A percentile compares a stretch with the other conserved stretches of the same genome.
These are phyloP conservation scores for Funneliformis caledonium DNA, from an alignment of 371 early-diverging fungal species.

Conservation along the genomic window DNA sequence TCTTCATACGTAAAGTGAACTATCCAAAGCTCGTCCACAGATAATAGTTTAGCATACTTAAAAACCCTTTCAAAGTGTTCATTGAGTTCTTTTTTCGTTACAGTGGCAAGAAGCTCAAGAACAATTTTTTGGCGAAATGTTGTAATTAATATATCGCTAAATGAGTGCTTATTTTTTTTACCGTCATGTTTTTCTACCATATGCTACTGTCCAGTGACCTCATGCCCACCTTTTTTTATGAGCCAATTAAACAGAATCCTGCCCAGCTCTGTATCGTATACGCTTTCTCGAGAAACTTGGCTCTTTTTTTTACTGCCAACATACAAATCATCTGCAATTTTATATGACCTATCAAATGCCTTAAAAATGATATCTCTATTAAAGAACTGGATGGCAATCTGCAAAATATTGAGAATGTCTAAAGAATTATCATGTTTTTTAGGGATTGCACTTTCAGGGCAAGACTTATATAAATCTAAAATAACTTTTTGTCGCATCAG, in stretches of 20 bases:
- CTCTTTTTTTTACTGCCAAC: background rate
- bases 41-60: constrained; percentile 9
- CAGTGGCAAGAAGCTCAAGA: constrained; percentile 38
- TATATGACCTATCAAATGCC: background rate
- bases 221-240: background rate
- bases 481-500: constrained; percentile 33
- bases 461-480: constrained; percentile 1
- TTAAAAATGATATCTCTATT: constrained; percentile 5
- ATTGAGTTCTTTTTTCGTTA: constrained; percentile 11
- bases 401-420: constrained; percentile 20
- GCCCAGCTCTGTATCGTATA: background rate
- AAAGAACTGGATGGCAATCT: constrained; percentile 13
- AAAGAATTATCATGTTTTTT: background rate
- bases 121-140: background rate
- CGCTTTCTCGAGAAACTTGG: background rate
- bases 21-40: constrained; percentile 27
- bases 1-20: constrained; percentile 37
- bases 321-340: background rate
- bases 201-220: constrained; percentile 21
- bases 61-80: constrained; percentile 29
- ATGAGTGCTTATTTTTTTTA: background rate
- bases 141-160: constrained; percentile 22
- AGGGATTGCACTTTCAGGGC: constrained; percentile 29
- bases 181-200: background rate
- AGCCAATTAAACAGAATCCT: constrained; percentile 12